Evolutionary conservation across 2,329 filamentous ascomycete species (phyloP), one percentile per base, ranked within the genome.

Genomic region (Apiospora saccharicola): DNA sequence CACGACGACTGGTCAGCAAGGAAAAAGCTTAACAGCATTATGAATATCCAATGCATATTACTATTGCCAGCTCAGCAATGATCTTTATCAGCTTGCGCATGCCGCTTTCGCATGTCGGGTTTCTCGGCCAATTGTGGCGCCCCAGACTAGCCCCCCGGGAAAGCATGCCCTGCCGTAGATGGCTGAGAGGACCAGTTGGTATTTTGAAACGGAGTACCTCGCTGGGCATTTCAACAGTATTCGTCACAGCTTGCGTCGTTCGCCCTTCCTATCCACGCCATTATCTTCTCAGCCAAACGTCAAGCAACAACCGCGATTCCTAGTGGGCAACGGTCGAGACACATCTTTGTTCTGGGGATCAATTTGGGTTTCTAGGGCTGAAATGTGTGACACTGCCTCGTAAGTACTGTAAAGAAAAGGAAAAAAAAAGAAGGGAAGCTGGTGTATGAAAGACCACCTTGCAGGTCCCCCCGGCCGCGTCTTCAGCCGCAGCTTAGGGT

Each of bases 41-140:
- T 12, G 13, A 57, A 57, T 30, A 19, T 30, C 13, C 51, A 30
- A 7, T 30, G 24, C 26, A 34, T 57, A 34, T 30, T 8, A 34
- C 16, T 8, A 6, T n/a, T 47, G 5, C 46, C 19, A n/a, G 46
- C 19, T n/a, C 46, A 46, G 44, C 44, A 47, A 6, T 8, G 26
- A 37, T 30, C 16, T 12, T 5, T 10, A 1, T 37, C 8, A 34
- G 19, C 34, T 64, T 64, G 30, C 57, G 34, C 41, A 8, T 64
- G 19, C 19, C 19, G 19, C 34, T 30, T 64, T 19, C 57, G 34
- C 41, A 8, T 64, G 19, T 8, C 19, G 34, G 57, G 19, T 4
- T n/a, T 64, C 30, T 64, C 34, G 57, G 34, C 57, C 30, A 64
- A 41, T 41, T 64, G 57, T 41, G 57, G 57, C 57, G 34, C 22